phyloP scores from a whole-genome alignment of 257 asterid genomes.

The Nicotiana paniculata region DNA sequence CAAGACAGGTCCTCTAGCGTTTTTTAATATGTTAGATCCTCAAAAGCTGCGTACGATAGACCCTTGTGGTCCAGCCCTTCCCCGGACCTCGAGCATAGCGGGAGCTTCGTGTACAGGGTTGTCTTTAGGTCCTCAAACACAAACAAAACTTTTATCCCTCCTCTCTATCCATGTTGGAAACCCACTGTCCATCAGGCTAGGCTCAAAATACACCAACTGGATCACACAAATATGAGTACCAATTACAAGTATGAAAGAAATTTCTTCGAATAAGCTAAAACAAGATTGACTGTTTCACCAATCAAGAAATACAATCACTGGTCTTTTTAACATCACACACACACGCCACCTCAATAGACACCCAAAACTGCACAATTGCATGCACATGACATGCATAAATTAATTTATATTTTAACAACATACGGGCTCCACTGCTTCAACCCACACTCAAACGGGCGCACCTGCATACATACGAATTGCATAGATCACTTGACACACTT shows the following conservation, averaged over 20 bases:
- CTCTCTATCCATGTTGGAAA: not conserved
- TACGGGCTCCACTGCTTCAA: not conserved
- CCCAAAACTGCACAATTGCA: not conserved
- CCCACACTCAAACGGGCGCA: not conserved
- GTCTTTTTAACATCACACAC: not conserved
- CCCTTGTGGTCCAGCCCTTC: too few relatives aligned
- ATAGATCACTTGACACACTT: not conserved
- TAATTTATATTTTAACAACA: not conserved
- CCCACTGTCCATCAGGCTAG: not conserved
- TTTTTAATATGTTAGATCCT: too few relatives aligned
- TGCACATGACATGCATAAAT: not conserved
- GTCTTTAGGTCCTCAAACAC: too few relatives aligned
- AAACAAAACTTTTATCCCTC: not conserved
- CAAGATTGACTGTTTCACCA: not conserved
- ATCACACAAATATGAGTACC: constrained; percentile 1
- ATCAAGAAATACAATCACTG: not conserved
- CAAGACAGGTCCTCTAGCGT: too few relatives aligned
- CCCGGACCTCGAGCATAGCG: too few relatives aligned
- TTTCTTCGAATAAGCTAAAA: not conserved
- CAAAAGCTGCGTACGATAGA: too few relatives aligned
- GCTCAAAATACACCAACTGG: not conserved
- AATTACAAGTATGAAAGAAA: not conserved
- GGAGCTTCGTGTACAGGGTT: too few relatives aligned
- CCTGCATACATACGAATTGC: not conserved
- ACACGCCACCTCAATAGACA: not conserved